Base-by-base conservation (phyloP, 805 yeast species). In the Isabelozyma gotoi region DNA sequence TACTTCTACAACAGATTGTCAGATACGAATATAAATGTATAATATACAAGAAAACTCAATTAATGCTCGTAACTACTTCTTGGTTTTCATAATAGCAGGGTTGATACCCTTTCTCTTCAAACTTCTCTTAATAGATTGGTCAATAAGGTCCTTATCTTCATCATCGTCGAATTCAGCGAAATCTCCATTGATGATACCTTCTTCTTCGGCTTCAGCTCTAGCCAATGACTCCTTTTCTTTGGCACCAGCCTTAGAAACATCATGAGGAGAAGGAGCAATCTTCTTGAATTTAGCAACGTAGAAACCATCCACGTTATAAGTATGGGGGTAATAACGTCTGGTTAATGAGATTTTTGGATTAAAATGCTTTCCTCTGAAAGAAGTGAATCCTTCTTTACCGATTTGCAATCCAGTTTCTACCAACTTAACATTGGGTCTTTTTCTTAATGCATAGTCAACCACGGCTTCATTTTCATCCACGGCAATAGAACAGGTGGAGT, bases 381-480 rank as follows among this genome's bases (percentile, higher is more conserved):
- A 83, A 4, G 96, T 84, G 71, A 92, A 94, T 5, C 98, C 99
- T 56, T 88, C 96, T 60, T 89, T 90, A 67, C 99, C 99, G 50
- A 94, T 94, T 45, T 82, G 87, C 52, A 94, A 77, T 11, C 92
- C 96, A 19, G 97, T 79, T 11, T 92, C 97, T 10, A 94, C 97
- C 36, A 94, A 79, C 64, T 86, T 88, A 36, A 94, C 97, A 60
- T 94, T 94, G 29, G 98, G 97, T 63, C 99, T 83, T 65, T 94
- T 92, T 63, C 96, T 82, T 56, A 94, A 77, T 18, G 97, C 98
- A 59, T 94, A 94, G 68, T 92, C 96, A n/a, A 94, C 97, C 44
- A 94, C 99, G 17, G 97, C 86, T 72, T 94, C 99, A 67, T 94
- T 91, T 71, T 94, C 99, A 58, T 94, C 99, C 39, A 94, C 97